Evolutionary conservation across 2,329 filamentous ascomycete species (phyloP), one percentile per base, ranked within the genome.

Genomic region (Sclerotinia subarctica): DNA sequence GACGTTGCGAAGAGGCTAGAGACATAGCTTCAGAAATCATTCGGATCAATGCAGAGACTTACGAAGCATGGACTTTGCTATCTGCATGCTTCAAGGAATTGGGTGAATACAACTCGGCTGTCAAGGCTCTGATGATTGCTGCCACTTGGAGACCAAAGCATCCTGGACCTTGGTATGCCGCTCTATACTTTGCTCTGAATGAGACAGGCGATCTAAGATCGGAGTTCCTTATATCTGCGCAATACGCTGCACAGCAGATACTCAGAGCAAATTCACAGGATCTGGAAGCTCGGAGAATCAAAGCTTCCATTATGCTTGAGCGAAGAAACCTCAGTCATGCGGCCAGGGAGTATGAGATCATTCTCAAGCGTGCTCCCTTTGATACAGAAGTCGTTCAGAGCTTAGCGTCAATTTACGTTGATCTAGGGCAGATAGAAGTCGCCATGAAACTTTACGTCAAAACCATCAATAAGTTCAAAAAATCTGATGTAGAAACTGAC

Each of bases 21-120:
- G 82, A 84, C 21, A 80, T 85, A 29, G 84, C 87, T 11, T 82
- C 84, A 52, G 87, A 90, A 73, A 85, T 90, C 68, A 88, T 90
- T 73, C 83, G 87, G 63, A 88, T 90, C 75, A 90, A 90, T 70
- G 86, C 86, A 26, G 87, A 90, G 76, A 89, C 86, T 1, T 83
- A 88, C 70, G 83, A 86, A 72, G 88, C 88, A 32, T 90, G 88
- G 88, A 85, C 82, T 19, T 80, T 88, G 17, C 77, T 90, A 57
- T 83, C 86, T 0, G 84, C 86, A 3, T 85, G 90, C 65, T 86
- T 87, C 73, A 81, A 85, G 68, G 87, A 90, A 75, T 82, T 85
- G 68, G 85, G 85, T 2, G 82, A 88, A 58, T 78, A 81, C 32
- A 81, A 85, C 69, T 83, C 86, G 69, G 85, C 86, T 10, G 79